Evolutionary conservation across 2,329 filamentous ascomycete species (phyloP), one percentile per base, ranked within the genome.

Genomic region (Monosporascus ibericus): DNA sequence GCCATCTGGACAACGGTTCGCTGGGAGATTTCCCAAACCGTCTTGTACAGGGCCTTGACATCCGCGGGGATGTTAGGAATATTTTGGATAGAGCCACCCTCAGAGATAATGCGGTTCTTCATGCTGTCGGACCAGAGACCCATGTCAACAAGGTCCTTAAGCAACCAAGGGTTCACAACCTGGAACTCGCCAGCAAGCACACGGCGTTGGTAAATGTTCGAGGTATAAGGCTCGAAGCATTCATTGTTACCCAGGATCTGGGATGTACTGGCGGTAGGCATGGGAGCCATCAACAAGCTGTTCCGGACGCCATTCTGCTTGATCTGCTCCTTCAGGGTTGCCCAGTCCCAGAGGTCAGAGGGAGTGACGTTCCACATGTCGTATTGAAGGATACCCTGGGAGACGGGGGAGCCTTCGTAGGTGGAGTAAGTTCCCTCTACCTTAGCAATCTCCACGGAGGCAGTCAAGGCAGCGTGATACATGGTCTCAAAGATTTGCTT

Each of bases 41-140:
- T 99, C 86, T 99, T 99, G 84, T 99, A 99, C 6, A 99, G 82
- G 39, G 87, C 85, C 79, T 99, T 99, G 79, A 95, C 88, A 63
- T 99, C 94, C 34, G 88, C 84, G 15, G 94, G 92, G 58, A 99
- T 96, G 75, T 95, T 97, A 68, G 92, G 89, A 58, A 99, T 92
- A 73, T 94, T 92, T 73, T 97, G 94, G 52, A 99, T 88, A 20
- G 92, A 97, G 60, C 94, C 94, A 61, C 90, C 90, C 57, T 96
- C 92, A 53, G 94, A 88, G 66, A 99, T 99, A 80, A 99, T 99
- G 65, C 94, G 91, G 80, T 99, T 99, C 86, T 99, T 99, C 94
- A 99, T 99, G 77, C 91, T 90, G 75, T 99, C 92, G 47, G 92
- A 96, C 94, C 94, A 99, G 44, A 99, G 81, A 56, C 94, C 94